These are phyloP conservation scores for Ganoderma multipileum DNA, from an alignment of 1,284 basidiomycete species.

Conservation along the genomic window DNA sequence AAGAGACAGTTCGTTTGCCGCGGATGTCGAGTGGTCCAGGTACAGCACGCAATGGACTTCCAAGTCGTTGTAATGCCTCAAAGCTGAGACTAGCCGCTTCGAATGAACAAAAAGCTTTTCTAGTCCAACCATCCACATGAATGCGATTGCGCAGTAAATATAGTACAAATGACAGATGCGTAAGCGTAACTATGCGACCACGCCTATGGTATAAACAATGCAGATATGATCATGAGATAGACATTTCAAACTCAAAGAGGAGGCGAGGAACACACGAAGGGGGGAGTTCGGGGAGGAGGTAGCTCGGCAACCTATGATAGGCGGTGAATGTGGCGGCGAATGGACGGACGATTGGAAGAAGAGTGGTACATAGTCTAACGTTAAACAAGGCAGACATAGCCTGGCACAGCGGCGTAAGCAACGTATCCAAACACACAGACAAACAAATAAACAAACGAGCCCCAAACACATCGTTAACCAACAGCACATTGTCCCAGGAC, in stretches of 20 bases:
- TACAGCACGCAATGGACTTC: neutral
- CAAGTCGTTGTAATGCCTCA: neutral
- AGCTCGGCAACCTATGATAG: neutral
- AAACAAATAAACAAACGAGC: neutral
- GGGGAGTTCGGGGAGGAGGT: neutral
- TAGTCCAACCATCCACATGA: slow-evolving; percentile 6
- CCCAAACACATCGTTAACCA: neutral
- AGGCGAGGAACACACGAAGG: neutral
- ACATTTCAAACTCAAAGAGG: neutral
- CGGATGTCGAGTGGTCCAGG: neutral
- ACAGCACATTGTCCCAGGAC: neutral
- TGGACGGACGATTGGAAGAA: neutral
- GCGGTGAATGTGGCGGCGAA: neutral
- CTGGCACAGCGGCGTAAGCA: neutral
- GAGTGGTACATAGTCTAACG: slow-evolving; percentile 1
- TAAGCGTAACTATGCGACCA: neutral
- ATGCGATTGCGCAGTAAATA: slow-evolving; percentile 17
- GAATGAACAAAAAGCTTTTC: neutral
- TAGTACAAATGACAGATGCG: slow-evolving; percentile 21
- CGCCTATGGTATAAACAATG: slow-evolving; percentile 17
- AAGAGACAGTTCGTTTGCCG: no score
- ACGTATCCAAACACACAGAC: neutral
- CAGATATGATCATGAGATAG: neutral
- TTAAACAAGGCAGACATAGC: neutral
- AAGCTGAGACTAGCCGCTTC: neutral